A percentile compares a stretch with the other conserved stretches of the same genome.
Evolutionary conservation across 495 filamentous ascomycete genomes (phyloP).

Genomic region (Neurospora sp.): DNA sequence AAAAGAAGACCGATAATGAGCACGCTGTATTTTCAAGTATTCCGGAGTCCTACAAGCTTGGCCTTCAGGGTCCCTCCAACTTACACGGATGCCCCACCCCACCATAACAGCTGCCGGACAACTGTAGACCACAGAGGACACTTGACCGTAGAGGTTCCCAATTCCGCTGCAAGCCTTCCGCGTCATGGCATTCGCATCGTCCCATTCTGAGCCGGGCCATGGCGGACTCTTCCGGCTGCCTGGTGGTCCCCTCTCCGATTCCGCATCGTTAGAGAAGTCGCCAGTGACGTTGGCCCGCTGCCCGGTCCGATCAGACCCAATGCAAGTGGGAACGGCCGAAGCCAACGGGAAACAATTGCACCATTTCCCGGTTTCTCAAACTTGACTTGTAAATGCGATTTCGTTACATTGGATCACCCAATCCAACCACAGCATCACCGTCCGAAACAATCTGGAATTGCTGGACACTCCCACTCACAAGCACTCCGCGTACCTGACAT

Average conservation of each 20-base stretch:
- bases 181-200: background rate
- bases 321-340: background rate
- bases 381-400: background rate
- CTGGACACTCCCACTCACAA: background rate
- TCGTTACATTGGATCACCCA: background rate
- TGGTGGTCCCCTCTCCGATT: background rate
- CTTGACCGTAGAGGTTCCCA: background rate
- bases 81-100: background rate
- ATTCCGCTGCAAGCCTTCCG: background rate
- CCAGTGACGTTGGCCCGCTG: background rate
- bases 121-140: background rate
- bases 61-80: background rate
- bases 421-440: background rate
- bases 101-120: background rate
- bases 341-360: background rate
- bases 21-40: too few relatives aligned
- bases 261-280: background rate
- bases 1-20: too few relatives aligned
- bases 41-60: too few relatives aligned
- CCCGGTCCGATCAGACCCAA: background rate
- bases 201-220: background rate
- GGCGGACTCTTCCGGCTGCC: background rate
- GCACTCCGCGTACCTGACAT: background rate
- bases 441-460: background rate
- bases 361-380: background rate